Conservation (phyloP, 441 rosid genomes). For the Erysimum cheiri region DNA sequence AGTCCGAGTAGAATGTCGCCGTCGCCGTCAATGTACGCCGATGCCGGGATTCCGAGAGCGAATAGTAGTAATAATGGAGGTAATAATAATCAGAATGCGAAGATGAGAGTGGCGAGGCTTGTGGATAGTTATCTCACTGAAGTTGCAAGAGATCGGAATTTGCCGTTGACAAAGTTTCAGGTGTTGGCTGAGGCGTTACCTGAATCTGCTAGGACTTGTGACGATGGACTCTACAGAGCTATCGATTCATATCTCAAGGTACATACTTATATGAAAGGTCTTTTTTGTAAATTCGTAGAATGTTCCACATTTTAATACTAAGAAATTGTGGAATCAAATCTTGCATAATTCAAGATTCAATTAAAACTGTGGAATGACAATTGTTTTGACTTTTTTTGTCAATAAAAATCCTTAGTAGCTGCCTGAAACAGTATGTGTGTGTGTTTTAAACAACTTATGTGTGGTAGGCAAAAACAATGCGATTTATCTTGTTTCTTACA, state of each 20-base stretch:
- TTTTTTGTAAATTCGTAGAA: background rate
- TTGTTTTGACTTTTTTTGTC: background rate
- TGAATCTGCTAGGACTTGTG: slow-evolving; percentile 88
- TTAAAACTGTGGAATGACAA: too few relatives aligned
- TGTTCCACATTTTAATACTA: background rate
- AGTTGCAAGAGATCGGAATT: slow-evolving; percentile 85
- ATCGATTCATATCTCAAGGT: slow-evolving; percentile 96
- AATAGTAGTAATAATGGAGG: slow-evolving; percentile 47
- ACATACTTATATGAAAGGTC: slow-evolving; percentile 36
- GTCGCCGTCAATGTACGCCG: slow-evolving; percentile 48
- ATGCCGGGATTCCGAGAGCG: slow-evolving; percentile 61
- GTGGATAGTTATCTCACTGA: slow-evolving; percentile 95
- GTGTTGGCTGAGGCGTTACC: slow-evolving; percentile 93
- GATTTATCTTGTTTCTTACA: background rate
- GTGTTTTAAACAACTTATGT: background rate
- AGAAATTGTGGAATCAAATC: background rate
- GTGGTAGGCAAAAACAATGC: background rate
- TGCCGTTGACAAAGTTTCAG: slow-evolving; percentile 87
- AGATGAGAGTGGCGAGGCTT: slow-evolving; percentile 89
- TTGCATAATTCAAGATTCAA: background rate
- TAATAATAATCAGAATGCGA: slow-evolving; percentile 61
- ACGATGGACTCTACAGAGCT: slow-evolving; percentile 93
- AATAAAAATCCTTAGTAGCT: background rate
- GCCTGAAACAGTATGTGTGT: too few relatives aligned
- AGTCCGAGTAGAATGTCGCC: slow-evolving; percentile 72